Conservation (phyloP, 2,329 filamentous ascomycete genomes). For the Arthrinium puccinioides region DNA sequence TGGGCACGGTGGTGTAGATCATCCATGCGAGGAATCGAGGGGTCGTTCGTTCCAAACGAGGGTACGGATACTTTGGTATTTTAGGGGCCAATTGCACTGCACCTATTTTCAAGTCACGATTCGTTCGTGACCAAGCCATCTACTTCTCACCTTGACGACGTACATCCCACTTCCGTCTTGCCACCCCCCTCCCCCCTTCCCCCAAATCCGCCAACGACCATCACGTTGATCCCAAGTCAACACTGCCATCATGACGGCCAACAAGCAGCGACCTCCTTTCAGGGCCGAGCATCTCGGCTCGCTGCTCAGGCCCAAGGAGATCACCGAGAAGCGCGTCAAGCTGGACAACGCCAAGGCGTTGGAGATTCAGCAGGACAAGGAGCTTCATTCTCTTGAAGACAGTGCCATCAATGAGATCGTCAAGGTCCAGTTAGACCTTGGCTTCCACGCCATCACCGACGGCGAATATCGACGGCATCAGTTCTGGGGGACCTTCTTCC, state of each 20-base stretch:
- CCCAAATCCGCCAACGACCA: too few relatives aligned
- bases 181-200: too few relatives aligned
- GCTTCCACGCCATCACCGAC: slow-evolving; percentile 56
- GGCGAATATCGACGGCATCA: slow-evolving; percentile 33
- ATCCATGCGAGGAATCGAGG: too few relatives aligned
- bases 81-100: too few relatives aligned
- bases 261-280: slow-evolving; percentile 48
- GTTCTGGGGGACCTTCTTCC: slow-evolving; percentile 42
- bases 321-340: slow-evolving; percentile 52
- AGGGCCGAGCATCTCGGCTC: slow-evolving; percentile 72
- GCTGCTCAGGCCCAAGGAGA: slow-evolving; percentile 57
- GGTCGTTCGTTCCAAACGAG: too few relatives aligned
- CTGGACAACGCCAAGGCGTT: slow-evolving; percentile 29
- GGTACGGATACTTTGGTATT: too few relatives aligned
- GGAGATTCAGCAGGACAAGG: slow-evolving; percentile 28
- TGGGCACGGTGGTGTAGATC: too few relatives aligned
- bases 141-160: too few relatives aligned
- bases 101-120: too few relatives aligned
- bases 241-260: slow-evolving; percentile 13
- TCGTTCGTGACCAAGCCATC: too few relatives aligned
- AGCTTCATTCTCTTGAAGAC: slow-evolving; percentile 47
- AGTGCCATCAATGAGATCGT: slow-evolving; percentile 61
- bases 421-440: slow-evolving; percentile 59
- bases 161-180: too few relatives aligned
- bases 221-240: background rate